phyloP scores from a whole-genome alignment of 768 basidiomycete genomes.

The Rhizopogon sp. region DNA sequence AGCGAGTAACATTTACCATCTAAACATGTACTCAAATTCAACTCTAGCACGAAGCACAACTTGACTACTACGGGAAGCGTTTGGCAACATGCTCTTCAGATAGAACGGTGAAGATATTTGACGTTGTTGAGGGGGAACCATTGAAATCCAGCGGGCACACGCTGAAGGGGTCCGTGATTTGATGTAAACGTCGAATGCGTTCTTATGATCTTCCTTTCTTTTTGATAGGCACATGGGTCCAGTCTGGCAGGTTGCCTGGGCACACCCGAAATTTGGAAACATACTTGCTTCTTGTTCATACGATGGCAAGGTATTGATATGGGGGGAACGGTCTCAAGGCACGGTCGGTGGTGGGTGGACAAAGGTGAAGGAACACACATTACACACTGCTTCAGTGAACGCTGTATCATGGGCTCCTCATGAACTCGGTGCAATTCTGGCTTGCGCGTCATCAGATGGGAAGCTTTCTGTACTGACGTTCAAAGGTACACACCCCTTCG shows the following conservation, averaged over 20 bases:
- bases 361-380: slow-evolving; percentile 91
- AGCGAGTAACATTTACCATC: neutral
- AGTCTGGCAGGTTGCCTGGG: slow-evolving; percentile 98
- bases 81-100: slow-evolving; percentile 97
- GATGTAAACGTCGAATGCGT: neutral
- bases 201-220: neutral
- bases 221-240: slow-evolving; percentile 83
- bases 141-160: slow-evolving; percentile 64
- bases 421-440: slow-evolving; percentile 93
- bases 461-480: slow-evolving; percentile 95
- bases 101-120: slow-evolving; percentile 91
- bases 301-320: slow-evolving; percentile 96
- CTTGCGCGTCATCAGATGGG: slow-evolving; percentile 95
- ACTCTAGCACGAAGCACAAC: slow-evolving; percentile 91
- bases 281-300: slow-evolving; percentile 98
- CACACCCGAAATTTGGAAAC: slow-evolving; percentile 94
- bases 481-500: slow-evolving; percentile 63
- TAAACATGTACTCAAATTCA: neutral
- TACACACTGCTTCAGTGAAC: slow-evolving; percentile 96
- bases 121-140: slow-evolving; percentile 85
- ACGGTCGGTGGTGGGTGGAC: slow-evolving; percentile 65
- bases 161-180: slow-evolving; percentile 62
- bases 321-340: slow-evolving; percentile 82
- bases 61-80: slow-evolving; percentile 96
- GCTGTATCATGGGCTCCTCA: slow-evolving; percentile 99